These are phyloP conservation scores for Gardenia jasminoides DNA, from an alignment of 257 asterid genomes.

Conservation along the genomic window DNA sequence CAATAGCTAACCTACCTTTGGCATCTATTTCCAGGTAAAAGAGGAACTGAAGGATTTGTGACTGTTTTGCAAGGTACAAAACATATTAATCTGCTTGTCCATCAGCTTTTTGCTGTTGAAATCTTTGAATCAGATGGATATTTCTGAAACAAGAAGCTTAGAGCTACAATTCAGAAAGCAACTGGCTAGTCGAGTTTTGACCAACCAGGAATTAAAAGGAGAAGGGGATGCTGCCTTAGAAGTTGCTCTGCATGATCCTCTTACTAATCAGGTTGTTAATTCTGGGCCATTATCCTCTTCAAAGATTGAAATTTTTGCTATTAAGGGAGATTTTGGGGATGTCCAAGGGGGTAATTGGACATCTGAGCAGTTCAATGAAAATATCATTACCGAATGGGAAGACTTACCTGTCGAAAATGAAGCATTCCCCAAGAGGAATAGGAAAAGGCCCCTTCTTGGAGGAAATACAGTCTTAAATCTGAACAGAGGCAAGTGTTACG, in stretches of 20 bases:
- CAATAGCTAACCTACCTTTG: too few species aligned
- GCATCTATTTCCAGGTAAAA: too few species aligned
- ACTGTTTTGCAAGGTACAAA: too few species aligned
- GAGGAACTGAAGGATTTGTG: background rate
- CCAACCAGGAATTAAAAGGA: slow-evolving; percentile 40
- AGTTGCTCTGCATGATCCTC: slow-evolving; percentile 35
- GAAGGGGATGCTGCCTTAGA: slow-evolving; percentile 23
- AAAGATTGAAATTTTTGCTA: slow-evolving; percentile 33
- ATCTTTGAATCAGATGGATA: too few species aligned
- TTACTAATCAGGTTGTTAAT: slow-evolving; percentile 27
- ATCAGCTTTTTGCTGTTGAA: too few species aligned
- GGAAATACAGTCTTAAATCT: slow-evolving; percentile 27
- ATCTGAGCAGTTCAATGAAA: slow-evolving; percentile 25
- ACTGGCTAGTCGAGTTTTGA: background rate
- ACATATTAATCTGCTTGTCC: too few species aligned
- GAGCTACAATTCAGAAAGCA: slow-evolving; percentile 32
- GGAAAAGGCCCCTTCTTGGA: slow-evolving; percentile 38
- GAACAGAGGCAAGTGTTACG: slow-evolving; percentile 37
- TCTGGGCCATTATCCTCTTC: slow-evolving; percentile 39
- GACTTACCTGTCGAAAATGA: slow-evolving; percentile 19
- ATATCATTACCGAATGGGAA: slow-evolving; percentile 18
- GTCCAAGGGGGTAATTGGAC: slow-evolving; percentile 27
- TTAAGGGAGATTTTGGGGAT: slow-evolving; percentile 26
- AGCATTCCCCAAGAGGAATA: slow-evolving; percentile 21
- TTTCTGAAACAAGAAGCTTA: slow-evolving; percentile 22